A percentile compares a stretch with the other conserved stretches of the same genome.
phyloP scores from a whole-genome alignment of 805 yeast genomes.

The Starmera caribaea region DNA sequence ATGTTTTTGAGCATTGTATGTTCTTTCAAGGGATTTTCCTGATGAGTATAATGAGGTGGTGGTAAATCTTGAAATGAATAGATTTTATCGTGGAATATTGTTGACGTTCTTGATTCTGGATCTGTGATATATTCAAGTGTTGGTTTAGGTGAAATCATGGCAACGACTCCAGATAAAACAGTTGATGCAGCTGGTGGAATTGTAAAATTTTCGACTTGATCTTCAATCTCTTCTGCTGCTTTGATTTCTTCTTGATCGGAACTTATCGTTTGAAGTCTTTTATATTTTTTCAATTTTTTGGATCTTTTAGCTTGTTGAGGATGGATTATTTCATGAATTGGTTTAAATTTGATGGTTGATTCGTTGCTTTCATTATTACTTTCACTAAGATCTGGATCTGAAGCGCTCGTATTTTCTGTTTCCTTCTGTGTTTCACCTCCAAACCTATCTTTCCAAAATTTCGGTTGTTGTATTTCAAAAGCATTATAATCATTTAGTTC shows the following conservation, averaged over 20 bases:
- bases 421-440: too few species aligned
- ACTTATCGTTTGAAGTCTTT: too few species aligned
- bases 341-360: too few species aligned
- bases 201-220: constrained; percentile 16
- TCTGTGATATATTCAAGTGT: constrained; percentile 53
- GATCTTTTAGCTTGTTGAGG: too few species aligned
- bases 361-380: too few species aligned
- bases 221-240: constrained; percentile 2
- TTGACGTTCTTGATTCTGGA: constrained; percentile 53
- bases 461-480: too few species aligned
- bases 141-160: constrained; percentile 76
- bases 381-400: too few species aligned
- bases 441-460: too few species aligned
- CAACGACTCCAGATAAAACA: constrained; percentile 66
- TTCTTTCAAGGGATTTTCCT: constrained; percentile 6
- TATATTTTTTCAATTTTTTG: too few species aligned
- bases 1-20: neutral
- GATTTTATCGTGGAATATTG: constrained; percentile 74
- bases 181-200: constrained; percentile 70
- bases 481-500: too few species aligned
- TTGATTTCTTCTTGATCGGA: constrained; percentile 2
- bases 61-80: constrained; percentile 65
- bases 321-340: too few species aligned
- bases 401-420: too few species aligned
- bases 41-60: constrained; percentile 28